Evolutionary conservation across 305 asterid genomes (phyloP), one percentile per base, ranked within the genome.

Genomic region (Fraxinus velutina): DNA sequence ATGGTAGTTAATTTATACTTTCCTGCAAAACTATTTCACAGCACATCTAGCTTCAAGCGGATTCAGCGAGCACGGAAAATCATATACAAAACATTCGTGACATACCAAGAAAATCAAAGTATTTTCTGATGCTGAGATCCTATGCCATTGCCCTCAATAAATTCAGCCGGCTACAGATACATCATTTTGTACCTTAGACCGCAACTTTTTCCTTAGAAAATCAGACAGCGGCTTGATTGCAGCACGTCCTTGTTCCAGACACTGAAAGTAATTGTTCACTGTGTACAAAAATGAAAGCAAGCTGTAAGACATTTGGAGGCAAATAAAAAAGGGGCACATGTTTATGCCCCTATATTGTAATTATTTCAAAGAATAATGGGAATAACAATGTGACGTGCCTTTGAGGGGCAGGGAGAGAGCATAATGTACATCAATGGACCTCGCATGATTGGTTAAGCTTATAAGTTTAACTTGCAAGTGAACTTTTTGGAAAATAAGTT

Each of bases 201-300:
- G 89, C 83, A 93, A 87, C 87, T 92, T 93, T 93, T 86, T 93
- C 83, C 92, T 87, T 55, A 93, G 91, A 86, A 92, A 91, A 42
- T 81, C 93, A 12, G 98, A 89, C 24, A 95, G 79, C 13, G 96
- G 90, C 44, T 84, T 80, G 24, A 89, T 78, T 50, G 98, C 97
- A 33, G 94, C 97, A 55, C 90, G 92, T 24, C 92, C 97, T 83
- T 90, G 93, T 70, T 89, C 93, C 74, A 95, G 9, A 84, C 98
- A 93, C 29, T 50, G 90, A 71, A 95, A 88, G 89, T 92, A 93
- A 75, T 91, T 90, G 39, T 90, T 97, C 86, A 88, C 98, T 95
- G 89, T 42, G 13, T 47, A 73, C 77, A 36, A 36, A 77, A 75
- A 57, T 71, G n/a, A 32, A 76, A 66, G 27, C 60, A 19, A 60